A percentile compares a stretch with the other conserved stretches of the same genome.
These are phyloP conservation scores for Silybum marianum DNA, from an alignment of 129 eudicot genomes.

Conservation along the genomic window DNA sequence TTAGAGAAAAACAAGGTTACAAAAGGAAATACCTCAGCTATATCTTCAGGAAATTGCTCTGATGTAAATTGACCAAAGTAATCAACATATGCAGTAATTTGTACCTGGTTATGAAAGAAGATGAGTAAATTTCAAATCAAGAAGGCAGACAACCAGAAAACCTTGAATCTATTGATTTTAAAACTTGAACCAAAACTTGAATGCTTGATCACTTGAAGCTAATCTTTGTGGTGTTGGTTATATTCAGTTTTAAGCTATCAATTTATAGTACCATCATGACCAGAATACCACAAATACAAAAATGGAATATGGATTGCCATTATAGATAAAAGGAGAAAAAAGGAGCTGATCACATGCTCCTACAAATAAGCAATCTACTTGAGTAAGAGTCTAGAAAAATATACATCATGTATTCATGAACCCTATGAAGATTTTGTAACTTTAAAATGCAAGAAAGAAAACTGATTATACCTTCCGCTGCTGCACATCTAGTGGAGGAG, in stretches of 20 bases:
- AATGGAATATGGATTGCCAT: background rate
- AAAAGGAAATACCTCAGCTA: slow-evolving; percentile 60
- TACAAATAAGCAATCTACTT: background rate
- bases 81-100: slow-evolving; percentile 86
- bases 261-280: background rate
- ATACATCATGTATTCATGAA: background rate
- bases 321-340: background rate
- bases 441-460: slow-evolving; percentile 12
- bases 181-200: background rate
- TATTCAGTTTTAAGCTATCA: slow-evolving; percentile 2
- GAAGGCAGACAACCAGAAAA: background rate
- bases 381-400: slow-evolving; percentile 8
- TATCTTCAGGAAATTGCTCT: slow-evolving; percentile 86
- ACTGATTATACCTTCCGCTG: slow-evolving; percentile 67
- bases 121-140: background rate
- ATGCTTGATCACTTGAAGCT: background rate
- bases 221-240: background rate
- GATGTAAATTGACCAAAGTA: slow-evolving; percentile 93
- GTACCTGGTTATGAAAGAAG: slow-evolving; percentile 49
- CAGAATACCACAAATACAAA: background rate
- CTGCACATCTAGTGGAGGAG: slow-evolving; percentile 73
- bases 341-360: background rate
- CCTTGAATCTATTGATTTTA: background rate
- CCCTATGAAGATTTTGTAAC: slow-evolving; percentile 13
- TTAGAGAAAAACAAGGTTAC: background rate